Conservation (phyloP, 768 basidiomycete genomes). For the Vishniacozyma victoriae region DNA sequence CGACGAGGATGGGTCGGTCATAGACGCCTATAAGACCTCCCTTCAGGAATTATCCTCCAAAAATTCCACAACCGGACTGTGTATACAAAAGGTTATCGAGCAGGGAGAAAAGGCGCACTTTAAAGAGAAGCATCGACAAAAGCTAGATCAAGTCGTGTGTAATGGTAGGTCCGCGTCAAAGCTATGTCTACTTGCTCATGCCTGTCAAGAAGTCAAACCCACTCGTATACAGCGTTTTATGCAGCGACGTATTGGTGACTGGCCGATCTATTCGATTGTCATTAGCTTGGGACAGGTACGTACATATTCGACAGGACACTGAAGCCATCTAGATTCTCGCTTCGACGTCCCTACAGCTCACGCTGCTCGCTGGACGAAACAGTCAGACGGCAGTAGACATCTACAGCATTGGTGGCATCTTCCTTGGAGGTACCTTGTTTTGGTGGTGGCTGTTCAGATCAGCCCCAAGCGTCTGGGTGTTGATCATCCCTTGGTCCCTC, state of each 20-base stretch:
- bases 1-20: slow-evolving; percentile 85
- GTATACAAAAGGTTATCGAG: slow-evolving; percentile 80
- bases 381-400: slow-evolving; percentile 73
- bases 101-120: slow-evolving; percentile 94
- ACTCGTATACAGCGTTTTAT: slow-evolving; percentile 62
- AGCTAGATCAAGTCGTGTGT: slow-evolving; percentile 57
- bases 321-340: background rate
- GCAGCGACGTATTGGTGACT: slow-evolving; percentile 70
- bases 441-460: slow-evolving; percentile 88
- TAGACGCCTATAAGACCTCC: slow-evolving; percentile 78
- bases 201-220: slow-evolving; percentile 39
- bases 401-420: slow-evolving; percentile 84
- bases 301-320: background rate
- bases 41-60: slow-evolving; percentile 69
- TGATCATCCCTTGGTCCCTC: slow-evolving; percentile 84
- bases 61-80: slow-evolving; percentile 84
- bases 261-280: slow-evolving; percentile 87
- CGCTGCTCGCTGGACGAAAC: slow-evolving; percentile 77
- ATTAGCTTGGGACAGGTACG: slow-evolving; percentile 69
- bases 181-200: slow-evolving; percentile 1
- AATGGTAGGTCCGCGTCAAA: slow-evolving; percentile 50
- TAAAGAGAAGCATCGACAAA: slow-evolving; percentile 79
- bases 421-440: slow-evolving; percentile 73
- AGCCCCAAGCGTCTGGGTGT: slow-evolving; percentile 78
- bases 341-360: slow-evolving; percentile 77